Evolutionary conservation across 192 early-diverging fungal genomes (phyloP).

Genomic region (Anaeromyces robustus): DNA sequence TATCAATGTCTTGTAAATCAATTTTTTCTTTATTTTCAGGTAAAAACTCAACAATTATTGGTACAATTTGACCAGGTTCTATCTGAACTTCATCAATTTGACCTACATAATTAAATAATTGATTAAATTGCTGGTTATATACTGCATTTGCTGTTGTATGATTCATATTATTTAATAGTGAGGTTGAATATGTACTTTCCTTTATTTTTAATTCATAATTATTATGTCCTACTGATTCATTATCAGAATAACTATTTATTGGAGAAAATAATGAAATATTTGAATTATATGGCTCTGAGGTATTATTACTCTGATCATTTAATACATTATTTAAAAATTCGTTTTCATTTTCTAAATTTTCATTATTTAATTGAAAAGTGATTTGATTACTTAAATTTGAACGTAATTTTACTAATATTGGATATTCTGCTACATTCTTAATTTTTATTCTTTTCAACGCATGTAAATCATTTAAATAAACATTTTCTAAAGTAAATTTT

Average conservation of each 20-base stretch:
- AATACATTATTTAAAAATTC: background rate
- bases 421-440: slow-evolving; percentile 39
- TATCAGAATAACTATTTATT: slow-evolving; percentile 3
- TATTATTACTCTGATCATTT: slow-evolving; percentile 12
- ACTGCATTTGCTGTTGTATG: background rate
- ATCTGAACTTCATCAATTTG: slow-evolving; percentile 56
- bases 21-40: slow-evolving; percentile 22
- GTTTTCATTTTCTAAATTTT: slow-evolving; percentile 34
- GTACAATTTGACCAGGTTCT: slow-evolving; percentile 40
- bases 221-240: slow-evolving; percentile 1
- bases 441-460: slow-evolving; percentile 54
- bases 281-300: background rate
- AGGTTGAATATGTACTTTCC: background rate
- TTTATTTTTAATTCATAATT: slow-evolving; percentile 30
- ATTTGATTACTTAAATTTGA: slow-evolving; percentile 65
- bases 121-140: slow-evolving; percentile 29
- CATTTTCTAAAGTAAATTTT: slow-evolving; percentile 51
- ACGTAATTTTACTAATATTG: slow-evolving; percentile 54
- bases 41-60: slow-evolving; percentile 68
- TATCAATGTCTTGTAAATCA: slow-evolving; percentile 1
- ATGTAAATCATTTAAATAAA: slow-evolving; percentile 71
- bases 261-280: slow-evolving; percentile 3
- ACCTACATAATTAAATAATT: slow-evolving; percentile 86
- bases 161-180: background rate
- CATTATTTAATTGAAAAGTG: slow-evolving; percentile 72